These are phyloP conservation scores for Neonectria ditissima DNA, from an alignment of 2,329 filamentous ascomycete genomes.

Conservation along the genomic window DNA sequence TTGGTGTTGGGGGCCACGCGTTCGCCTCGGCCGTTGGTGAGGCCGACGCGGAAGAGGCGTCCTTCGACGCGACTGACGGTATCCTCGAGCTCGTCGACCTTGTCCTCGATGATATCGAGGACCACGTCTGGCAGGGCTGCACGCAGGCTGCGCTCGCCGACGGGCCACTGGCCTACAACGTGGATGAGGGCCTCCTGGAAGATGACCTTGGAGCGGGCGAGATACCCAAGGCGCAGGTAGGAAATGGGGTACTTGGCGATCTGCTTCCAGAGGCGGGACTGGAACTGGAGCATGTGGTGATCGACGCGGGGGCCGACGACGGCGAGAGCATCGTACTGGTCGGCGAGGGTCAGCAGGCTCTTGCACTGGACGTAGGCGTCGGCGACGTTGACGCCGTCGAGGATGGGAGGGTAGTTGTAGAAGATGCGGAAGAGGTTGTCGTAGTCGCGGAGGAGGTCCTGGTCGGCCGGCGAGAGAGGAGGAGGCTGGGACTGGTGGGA, in stretches of 20 bases:
- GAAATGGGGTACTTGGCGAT: slow-evolving; percentile 96
- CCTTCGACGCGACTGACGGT: slow-evolving; percentile 82
- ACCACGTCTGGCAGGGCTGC: slow-evolving; percentile 79
- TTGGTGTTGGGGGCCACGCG: slow-evolving; percentile 82
- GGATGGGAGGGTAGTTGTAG: slow-evolving; percentile 88
- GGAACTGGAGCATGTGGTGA: slow-evolving; percentile 93
- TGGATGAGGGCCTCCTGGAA: slow-evolving; percentile 92
- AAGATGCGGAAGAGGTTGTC: slow-evolving; percentile 96
- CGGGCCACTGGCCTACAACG: slow-evolving; percentile 94
- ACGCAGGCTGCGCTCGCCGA: slow-evolving; percentile 81
- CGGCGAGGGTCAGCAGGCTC: slow-evolving; percentile 86
- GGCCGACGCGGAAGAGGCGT: slow-evolving; percentile 82
- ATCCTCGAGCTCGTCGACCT: slow-evolving; percentile 91
- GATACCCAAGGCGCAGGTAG: slow-evolving; percentile 89
- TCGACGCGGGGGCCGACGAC: slow-evolving; percentile 92
- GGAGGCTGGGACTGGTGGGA: slow-evolving; percentile 59
- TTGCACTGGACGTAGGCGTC: slow-evolving; percentile 96
- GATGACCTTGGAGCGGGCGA: slow-evolving; percentile 85
- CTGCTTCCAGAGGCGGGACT: slow-evolving; percentile 91
- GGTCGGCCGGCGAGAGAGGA: slow-evolving; percentile 68
- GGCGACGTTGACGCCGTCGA: slow-evolving; percentile 90
- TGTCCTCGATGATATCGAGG: slow-evolving; percentile 92
- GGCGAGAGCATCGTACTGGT: slow-evolving; percentile 91
- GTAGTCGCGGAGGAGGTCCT: slow-evolving; percentile 89
- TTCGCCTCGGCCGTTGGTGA: slow-evolving; percentile 84